A percentile compares a stretch with the other conserved stretches of the same genome.
These are phyloP conservation scores for Cynara cardunculus DNA, from an alignment of 129 eudicot species.

Conservation along the genomic window DNA sequence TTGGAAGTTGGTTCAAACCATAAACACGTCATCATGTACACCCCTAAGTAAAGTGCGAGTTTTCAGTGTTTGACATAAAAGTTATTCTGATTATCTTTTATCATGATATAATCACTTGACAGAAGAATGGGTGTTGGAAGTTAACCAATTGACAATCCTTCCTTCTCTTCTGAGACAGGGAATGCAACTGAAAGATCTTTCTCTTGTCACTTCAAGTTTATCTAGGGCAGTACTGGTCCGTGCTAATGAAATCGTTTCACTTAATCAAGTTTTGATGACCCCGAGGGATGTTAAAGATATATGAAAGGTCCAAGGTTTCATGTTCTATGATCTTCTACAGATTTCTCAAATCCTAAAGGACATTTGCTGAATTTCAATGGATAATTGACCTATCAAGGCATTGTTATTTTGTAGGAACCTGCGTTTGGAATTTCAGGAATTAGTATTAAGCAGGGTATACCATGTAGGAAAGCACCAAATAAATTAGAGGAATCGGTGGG, in stretches of 20 bases:
- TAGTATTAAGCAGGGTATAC: background rate
- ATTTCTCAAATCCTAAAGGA: background rate
- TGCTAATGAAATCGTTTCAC: background rate
- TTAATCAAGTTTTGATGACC: background rate
- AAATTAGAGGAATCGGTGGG: no score
- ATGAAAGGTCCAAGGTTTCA: background rate
- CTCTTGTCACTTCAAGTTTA: background rate
- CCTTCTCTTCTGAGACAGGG: background rate
- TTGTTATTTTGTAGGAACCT: background rate
- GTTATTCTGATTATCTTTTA: background rate
- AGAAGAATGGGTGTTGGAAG: background rate
- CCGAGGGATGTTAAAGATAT: background rate
- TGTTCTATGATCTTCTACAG: background rate
- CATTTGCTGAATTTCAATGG: background rate
- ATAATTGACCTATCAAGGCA: background rate
- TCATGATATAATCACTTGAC: background rate
- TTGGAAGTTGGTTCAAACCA: no score
- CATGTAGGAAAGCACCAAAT: no score
- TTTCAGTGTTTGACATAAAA: no score
- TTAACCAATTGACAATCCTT: background rate
- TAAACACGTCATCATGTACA: no score
- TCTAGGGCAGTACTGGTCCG: background rate
- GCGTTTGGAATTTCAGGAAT: background rate
- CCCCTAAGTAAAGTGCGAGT: no score
- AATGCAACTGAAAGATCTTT: background rate